Conservation (phyloP, 768 basidiomycete species). For the Roridomyces roridus region DNA sequence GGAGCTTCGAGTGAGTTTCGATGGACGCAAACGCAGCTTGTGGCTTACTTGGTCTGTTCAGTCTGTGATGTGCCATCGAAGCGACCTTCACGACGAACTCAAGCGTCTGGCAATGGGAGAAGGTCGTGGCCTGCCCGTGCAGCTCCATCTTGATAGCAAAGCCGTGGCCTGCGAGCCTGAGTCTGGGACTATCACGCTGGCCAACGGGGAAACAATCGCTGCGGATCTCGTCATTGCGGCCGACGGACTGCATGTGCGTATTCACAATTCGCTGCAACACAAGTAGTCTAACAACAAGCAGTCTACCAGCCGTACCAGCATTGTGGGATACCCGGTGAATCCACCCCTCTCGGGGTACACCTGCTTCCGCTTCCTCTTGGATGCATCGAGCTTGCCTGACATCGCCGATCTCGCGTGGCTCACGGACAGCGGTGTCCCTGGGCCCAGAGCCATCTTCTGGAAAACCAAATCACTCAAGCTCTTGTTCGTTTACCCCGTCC, state of each 20-base stretch:
- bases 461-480: background rate
- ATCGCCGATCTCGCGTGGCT: slow-evolving; percentile 9
- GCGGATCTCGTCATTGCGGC: slow-evolving; percentile 30
- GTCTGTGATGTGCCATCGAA: slow-evolving; percentile 6
- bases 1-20: background rate
- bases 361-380: slow-evolving; percentile 7
- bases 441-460: too few relatives aligned
- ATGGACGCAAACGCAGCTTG: background rate
- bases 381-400: background rate
- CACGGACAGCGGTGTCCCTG: background rate
- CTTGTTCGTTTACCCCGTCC: background rate
- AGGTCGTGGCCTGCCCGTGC: slow-evolving; percentile 1
- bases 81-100: slow-evolving; percentile 14
- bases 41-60: background rate
- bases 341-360: background rate
- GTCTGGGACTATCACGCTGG: slow-evolving; percentile 37
- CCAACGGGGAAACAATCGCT: slow-evolving; percentile 37
- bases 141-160: slow-evolving; percentile 5
- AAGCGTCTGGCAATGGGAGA: slow-evolving; percentile 10
- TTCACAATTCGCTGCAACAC: too few relatives aligned
- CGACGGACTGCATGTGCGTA: slow-evolving; percentile 19
- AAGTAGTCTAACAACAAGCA: background rate
- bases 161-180: slow-evolving; percentile 28
- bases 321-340: background rate
- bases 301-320: slow-evolving; percentile 9